Evolutionary conservation across 192 early-diverging fungal genomes (phyloP).

Genomic region (Funneliformis mosseae): DNA sequence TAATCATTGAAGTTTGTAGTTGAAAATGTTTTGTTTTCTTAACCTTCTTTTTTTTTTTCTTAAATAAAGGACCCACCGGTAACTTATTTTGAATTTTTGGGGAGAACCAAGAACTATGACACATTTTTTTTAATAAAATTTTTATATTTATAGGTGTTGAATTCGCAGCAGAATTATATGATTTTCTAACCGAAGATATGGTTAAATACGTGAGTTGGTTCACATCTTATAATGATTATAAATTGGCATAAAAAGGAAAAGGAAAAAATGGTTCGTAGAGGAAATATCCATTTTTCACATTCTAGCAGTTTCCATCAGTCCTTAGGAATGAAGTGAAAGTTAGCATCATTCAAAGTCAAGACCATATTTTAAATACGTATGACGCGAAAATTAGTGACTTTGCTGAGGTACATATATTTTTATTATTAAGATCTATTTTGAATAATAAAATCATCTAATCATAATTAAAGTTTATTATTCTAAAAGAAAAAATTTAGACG

Average conservation of each 20-base stretch:
- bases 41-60: not conserved
- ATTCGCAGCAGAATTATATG: conserved; percentile 62
- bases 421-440: not conserved
- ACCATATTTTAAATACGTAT: conserved; percentile 76
- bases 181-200: conserved; percentile 62
- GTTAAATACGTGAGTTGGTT: conserved; percentile 52
- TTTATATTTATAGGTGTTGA: conserved; percentile 55
- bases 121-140: not conserved
- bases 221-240: not conserved
- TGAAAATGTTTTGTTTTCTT: not conserved
- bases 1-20: not conserved
- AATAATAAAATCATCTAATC: not conserved
- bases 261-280: too few relatives aligned
- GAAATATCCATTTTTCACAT: not conserved
- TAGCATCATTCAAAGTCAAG: conserved; percentile 66
- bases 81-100: not conserved
- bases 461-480: not conserved
- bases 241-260: not conserved
- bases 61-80: conserved; percentile 46
- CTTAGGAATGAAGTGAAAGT: conserved; percentile 57
- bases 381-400: conserved; percentile 62
- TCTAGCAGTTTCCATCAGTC: conserved; percentile 65
- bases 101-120: not conserved
- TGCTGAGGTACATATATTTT: conserved; percentile 51
- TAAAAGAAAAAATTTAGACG: conserved; percentile 52